Evolutionary conservation across 345 rosid species (phyloP).

Genomic region (Aquilaria malaccensis): DNA sequence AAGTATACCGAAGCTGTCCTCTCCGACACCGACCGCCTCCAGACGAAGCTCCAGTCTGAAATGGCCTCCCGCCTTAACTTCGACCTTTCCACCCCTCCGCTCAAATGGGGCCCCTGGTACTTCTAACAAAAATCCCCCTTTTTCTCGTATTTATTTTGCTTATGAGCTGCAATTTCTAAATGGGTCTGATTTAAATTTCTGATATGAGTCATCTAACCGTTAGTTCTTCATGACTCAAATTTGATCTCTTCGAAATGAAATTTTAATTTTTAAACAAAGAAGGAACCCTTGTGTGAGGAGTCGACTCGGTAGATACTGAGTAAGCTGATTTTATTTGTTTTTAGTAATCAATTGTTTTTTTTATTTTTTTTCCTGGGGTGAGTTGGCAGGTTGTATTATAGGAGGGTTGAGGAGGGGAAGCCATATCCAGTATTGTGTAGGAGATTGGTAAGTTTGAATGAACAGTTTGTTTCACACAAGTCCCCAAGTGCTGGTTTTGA

Average conservation of each 20-base stretch:
- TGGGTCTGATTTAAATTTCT: too few relatives aligned
- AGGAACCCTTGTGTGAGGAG: too few relatives aligned
- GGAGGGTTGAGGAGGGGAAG: conserved; percentile 90
- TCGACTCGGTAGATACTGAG: background rate
- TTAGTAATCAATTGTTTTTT: background rate
- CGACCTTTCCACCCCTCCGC: conserved; percentile 87
- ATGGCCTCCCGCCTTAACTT: conserved; percentile 80
- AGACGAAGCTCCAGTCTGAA: conserved; percentile 81
- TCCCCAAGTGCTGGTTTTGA: conserved; percentile 82
- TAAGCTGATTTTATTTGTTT: background rate
- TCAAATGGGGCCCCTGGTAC: conserved; percentile 94
- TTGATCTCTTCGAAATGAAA: too few relatives aligned
- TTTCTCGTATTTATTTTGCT: background rate
- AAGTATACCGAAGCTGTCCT: conserved; percentile 84
- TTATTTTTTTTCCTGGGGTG: conserved; percentile 13
- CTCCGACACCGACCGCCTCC: conserved; percentile 69
- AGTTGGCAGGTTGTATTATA: conserved; percentile 71
- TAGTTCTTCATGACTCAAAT: too few relatives aligned
- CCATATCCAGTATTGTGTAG: conserved; percentile 79
- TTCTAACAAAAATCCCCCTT: background rate
- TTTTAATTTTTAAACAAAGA: too few relatives aligned
- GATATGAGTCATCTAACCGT: too few relatives aligned
- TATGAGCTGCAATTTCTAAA: background rate
- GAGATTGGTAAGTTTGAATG: conserved; percentile 66
- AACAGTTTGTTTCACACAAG: conserved; percentile 71